Percentiles rank a stretch among this genome's conserved stretches.
phyloP scores from a whole-genome alignment of 2,329 filamentous ascomycete genomes.

The Pseudocercospora macadamiae region DNA sequence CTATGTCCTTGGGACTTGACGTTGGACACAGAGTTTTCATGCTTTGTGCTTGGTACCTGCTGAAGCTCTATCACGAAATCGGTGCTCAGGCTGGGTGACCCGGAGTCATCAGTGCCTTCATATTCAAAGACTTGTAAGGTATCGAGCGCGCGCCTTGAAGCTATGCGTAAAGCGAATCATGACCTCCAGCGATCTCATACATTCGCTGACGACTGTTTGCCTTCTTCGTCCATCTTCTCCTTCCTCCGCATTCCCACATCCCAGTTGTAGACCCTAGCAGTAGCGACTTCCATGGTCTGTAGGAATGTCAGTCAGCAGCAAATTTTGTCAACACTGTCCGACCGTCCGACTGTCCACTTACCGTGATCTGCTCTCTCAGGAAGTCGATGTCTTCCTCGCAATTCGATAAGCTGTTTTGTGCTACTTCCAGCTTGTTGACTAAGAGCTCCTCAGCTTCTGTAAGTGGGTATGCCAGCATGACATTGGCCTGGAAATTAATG shows the following conservation, averaged over 20 bases:
- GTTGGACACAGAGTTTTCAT: no score
- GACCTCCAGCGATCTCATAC: neutral
- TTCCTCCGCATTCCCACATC: slow-evolving; percentile 95
- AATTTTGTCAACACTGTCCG: neutral
- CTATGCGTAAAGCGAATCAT: neutral
- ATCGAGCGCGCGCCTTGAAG: neutral
- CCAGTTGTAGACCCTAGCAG: slow-evolving; percentile 98
- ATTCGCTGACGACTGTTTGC: slow-evolving; percentile 15
- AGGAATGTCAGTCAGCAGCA: slow-evolving; percentile 25
- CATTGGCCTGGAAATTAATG: slow-evolving; percentile 69
- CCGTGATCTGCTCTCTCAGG: slow-evolving; percentile 92
- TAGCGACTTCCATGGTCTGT: slow-evolving; percentile 95
- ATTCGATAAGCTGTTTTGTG: slow-evolving; percentile 77
- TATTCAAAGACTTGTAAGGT: no score
- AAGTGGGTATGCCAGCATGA: slow-evolving; percentile 95
- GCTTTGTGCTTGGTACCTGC: no score
- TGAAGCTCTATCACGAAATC: no score
- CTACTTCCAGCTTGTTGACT: slow-evolving; percentile 73
- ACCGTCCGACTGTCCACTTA: slow-evolving; percentile 47
- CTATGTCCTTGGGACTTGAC: no score
- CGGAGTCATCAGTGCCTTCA: no score
- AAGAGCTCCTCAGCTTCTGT: slow-evolving; percentile 82
- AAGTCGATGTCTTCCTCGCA: slow-evolving; percentile 98
- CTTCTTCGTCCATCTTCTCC: slow-evolving; percentile 66
- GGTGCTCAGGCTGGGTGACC: no score